Percentiles rank a stretch among this genome's conserved stretches.
Conservation (phyloP, 306 rosid genomes). For the Citrullus mucosospermus region DNA sequence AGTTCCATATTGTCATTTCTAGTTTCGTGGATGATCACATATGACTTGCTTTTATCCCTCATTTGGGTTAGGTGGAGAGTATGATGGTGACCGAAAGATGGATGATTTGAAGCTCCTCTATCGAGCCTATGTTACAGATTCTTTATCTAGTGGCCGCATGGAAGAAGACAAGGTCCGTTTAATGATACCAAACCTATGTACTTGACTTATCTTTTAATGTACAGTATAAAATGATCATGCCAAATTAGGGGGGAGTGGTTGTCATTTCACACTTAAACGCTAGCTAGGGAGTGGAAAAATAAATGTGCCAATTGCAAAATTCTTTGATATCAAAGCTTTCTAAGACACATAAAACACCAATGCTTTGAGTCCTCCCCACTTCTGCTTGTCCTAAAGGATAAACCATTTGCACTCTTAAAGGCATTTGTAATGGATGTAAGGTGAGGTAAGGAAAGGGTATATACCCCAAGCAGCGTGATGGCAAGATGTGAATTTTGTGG, state of each 20-base stretch:
- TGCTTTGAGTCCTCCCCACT: neutral
- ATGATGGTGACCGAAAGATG: conserved; percentile 51
- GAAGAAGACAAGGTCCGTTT: conserved; percentile 39
- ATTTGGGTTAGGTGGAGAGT: conserved; percentile 64
- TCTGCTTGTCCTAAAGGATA: neutral
- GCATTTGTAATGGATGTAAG: neutral
- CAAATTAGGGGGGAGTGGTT: neutral
- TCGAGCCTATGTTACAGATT: conserved; percentile 39
- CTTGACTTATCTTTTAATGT: neutral
- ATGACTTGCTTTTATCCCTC: conserved; percentile 14
- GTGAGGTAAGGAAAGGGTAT: neutral
- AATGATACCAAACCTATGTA: neutral
- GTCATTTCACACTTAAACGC: neutral
- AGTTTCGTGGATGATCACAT: conserved; percentile 4
- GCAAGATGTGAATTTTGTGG: neutral
- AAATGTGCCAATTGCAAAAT: neutral
- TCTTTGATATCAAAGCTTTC: neutral
- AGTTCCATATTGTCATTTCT: neutral
- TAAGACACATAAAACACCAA: neutral
- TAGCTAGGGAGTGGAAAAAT: neutral
- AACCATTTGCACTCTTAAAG: neutral
- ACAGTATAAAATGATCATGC: neutral
- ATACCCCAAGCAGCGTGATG: neutral
- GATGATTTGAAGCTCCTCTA: conserved; percentile 88
- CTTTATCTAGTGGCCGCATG: conserved; percentile 37